phyloP scores from a whole-genome alignment of 108 stramenopile genomes.

The Asterionellopsis glacialis region DNA sequence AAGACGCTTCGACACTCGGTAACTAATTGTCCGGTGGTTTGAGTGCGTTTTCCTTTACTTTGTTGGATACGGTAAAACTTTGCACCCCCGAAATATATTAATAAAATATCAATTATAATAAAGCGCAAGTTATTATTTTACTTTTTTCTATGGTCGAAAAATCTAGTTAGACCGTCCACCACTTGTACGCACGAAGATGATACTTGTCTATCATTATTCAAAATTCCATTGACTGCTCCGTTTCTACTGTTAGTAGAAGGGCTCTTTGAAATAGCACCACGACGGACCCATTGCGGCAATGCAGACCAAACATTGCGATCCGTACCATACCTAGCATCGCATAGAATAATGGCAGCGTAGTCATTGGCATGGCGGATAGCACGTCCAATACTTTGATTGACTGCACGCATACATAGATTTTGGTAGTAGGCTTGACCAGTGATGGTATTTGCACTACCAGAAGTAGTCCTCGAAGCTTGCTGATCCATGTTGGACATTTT shows the following conservation, averaged over 20 bases:
- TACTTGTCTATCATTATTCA: too few species aligned
- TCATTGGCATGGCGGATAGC: slow-evolving; percentile 95
- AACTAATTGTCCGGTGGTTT: too few species aligned
- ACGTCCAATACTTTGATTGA: slow-evolving; percentile 98
- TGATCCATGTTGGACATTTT: slow-evolving; percentile 77
- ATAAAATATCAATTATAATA: too few species aligned
- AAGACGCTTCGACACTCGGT: too few species aligned
- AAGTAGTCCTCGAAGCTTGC: neutral
- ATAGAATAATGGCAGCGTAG: slow-evolving; percentile 86
- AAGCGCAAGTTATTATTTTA: too few species aligned
- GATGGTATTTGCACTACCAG: slow-evolving; percentile 12
- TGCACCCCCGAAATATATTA: too few species aligned
- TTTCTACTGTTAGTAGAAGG: neutral
- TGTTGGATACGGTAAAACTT: too few species aligned
- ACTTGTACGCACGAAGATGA: too few species aligned
- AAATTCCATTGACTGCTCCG: too few species aligned
- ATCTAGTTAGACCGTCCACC: too few species aligned
- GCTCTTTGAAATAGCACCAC: neutral
- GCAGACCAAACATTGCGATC: slow-evolving; percentile 51
- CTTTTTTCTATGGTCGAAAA: too few species aligned
- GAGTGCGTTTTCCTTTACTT: too few species aligned
- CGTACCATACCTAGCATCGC: slow-evolving; percentile 82
- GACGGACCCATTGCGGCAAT: slow-evolving; percentile 77
- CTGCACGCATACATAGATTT: slow-evolving; percentile 93
- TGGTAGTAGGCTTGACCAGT: slow-evolving; percentile 81